Conservation (phyloP, 192 early-diverging fungal species). For the Entrophospora sp. region DNA sequence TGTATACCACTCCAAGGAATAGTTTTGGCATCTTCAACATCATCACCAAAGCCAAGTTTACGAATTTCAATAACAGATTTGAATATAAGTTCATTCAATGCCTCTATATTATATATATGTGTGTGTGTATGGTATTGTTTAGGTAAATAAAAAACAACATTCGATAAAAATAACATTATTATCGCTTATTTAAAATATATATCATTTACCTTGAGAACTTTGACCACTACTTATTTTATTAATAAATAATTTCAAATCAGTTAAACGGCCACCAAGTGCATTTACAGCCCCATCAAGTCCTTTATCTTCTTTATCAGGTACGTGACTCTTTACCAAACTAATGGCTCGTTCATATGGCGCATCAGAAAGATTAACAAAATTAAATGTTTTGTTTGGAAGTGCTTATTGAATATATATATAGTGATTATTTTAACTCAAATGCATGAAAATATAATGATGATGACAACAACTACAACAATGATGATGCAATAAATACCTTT, state of each 20-base stretch:
- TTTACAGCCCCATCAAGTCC: slow-evolving; percentile 42
- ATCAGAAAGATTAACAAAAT: slow-evolving; percentile 59
- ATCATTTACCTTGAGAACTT: slow-evolving; percentile 40
- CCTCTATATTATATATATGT: slow-evolving; percentile 44
- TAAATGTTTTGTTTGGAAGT: slow-evolving; percentile 61
- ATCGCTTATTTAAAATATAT: not conserved
- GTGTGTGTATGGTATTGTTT: no score
- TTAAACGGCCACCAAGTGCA: slow-evolving; percentile 81
- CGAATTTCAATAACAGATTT: slow-evolving; percentile 78
- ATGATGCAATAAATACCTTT: slow-evolving; percentile 49
- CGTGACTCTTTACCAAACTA: slow-evolving; percentile 44
- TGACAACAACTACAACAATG: no score
- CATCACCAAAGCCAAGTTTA: slow-evolving; percentile 76
- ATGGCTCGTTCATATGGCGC: slow-evolving; percentile 56
- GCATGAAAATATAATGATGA: no score
- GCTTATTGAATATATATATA: slow-evolving; percentile 26
- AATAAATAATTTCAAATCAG: slow-evolving; percentile 82
- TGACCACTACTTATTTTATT: slow-evolving; percentile 78
- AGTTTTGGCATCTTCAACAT: slow-evolving; percentile 31
- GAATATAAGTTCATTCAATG: slow-evolving; percentile 75
- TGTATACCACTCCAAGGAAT: slow-evolving; percentile 76
- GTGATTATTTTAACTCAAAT: no score
- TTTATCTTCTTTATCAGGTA: slow-evolving; percentile 31
- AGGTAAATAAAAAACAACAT: no score
- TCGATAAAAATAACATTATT: no score